Evolutionary conservation across 352 stramenopile genomes (phyloP), one percentile per base, ranked within the genome.

Genomic region (Phytopythium vexans): DNA sequence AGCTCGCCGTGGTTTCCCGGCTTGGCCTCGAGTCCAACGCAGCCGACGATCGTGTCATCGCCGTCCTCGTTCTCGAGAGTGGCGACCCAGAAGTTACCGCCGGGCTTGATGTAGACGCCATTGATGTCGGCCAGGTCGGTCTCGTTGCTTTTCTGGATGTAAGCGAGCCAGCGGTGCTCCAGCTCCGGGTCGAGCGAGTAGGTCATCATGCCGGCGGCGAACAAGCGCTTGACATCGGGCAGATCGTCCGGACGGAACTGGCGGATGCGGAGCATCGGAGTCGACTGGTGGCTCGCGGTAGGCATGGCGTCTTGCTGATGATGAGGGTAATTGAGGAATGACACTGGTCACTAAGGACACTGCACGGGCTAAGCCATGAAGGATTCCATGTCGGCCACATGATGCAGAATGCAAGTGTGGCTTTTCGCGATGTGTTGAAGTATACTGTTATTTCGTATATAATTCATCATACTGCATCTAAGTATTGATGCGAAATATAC

Each of bases 11-110:
- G 8, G 4, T 33, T 49, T 3, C 64, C 52, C 2, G 39, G 42
- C 33, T 66, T 72, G n/a, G 45, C 44, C 49, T 72, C 54, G 7
- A 72, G n/a, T 1, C 42, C 66, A 11, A 69, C 60, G 54, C 68
- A 65, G 31, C 66, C 66, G 8, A 55, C 55, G 3, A 74, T 41
- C 5, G 54, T 61, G 27, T 59, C 54, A 11, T 54, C 37, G 3
- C 45, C 52, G 16, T 59, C 62, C 50, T 49, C 48, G 32, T 65
- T 47, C 49, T 65, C 21, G 1, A 68, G 9, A 14, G 55, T 63
- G 3, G 62, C 66, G 8, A 82, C 71, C 71, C 71, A 82, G 56
- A 82, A 82, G 46, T 74, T 72, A 15, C 71, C 71, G 0, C 71
- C 71, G 2, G 56, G 39, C 3, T n/a, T 15, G 8, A 76, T 64